phyloP scores from a whole-genome alignment of 352 stramenopile genomes.

The Labyrinthula sp. region DNA sequence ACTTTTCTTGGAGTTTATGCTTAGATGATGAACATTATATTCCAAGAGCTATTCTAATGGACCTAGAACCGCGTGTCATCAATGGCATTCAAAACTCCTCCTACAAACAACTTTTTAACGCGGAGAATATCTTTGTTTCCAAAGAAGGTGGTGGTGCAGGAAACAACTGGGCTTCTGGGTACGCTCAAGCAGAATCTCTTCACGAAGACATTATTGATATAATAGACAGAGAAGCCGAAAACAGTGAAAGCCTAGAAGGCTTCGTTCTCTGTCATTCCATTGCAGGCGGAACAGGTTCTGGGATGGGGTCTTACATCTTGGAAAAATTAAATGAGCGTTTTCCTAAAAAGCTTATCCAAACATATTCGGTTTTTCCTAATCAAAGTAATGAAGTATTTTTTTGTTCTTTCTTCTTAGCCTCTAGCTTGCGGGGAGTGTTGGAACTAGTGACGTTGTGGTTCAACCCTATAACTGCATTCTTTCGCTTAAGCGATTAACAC shows the following conservation, averaged over 20 bases:
- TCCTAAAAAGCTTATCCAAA: conserved; percentile 98
- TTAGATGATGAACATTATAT: conserved; percentile 26
- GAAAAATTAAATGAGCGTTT: conserved; percentile 98
- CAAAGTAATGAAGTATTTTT: conserved; percentile 44
- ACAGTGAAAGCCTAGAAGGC: conserved; percentile 71
- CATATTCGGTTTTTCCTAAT: conserved; percentile 96
- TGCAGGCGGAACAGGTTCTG: conserved; percentile 87
- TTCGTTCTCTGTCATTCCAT: conserved; percentile 98
- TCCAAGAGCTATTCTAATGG: conserved; percentile 51
- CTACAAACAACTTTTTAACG: conserved; percentile 91
- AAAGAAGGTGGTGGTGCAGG: conserved; percentile 65
- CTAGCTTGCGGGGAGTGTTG: conserved; percentile 3
- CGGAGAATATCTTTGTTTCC: conserved; percentile 78
- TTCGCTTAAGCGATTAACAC: conserved; percentile 84
- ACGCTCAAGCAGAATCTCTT: conserved; percentile 68
- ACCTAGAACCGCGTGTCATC: conserved; percentile 82
- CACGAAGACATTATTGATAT: conserved; percentile 97
- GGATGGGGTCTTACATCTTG: conserved; percentile 96
- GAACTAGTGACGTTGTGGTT: conserved; percentile 80
- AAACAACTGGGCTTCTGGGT: conserved; percentile 74
- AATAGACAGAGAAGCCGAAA: conserved; percentile 91
- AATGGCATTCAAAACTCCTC: conserved; percentile 66
- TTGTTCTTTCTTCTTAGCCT: no score
- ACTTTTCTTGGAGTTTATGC: background rate
- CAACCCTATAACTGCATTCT: conserved; percentile 99